phyloP scores from a whole-genome alignment of 1,284 basidiomycete species.

The Trichosporon sp. region DNA sequence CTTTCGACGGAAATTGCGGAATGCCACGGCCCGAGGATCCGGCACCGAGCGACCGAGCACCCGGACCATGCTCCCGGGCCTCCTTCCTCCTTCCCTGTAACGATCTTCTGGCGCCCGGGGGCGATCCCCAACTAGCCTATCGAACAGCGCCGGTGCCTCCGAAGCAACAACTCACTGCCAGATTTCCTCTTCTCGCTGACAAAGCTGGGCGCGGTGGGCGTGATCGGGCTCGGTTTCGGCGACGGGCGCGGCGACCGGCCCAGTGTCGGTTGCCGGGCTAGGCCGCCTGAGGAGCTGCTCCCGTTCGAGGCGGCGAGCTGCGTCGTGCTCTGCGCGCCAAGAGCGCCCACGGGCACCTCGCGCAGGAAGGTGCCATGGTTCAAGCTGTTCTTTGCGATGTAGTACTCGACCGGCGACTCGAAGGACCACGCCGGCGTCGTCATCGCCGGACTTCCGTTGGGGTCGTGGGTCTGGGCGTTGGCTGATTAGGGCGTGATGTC shows the following conservation, averaged over 20 bases:
- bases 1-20: no score
- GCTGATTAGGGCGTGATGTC: no score
- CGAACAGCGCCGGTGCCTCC: no score
- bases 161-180: neutral
- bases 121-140: no score
- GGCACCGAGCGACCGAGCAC: no score
- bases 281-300: neutral
- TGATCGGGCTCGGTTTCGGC: neutral
- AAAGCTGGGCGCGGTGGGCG: conserved; percentile 13
- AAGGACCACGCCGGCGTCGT: conserved; percentile 25
- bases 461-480: neutral
- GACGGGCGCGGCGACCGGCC: neutral
- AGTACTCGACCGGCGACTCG: conserved; percentile 29
- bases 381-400: conserved; percentile 21
- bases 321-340: conserved; percentile 6
- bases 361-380: neutral
- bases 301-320: neutral
- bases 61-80: no score
- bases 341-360: conserved; percentile 18
- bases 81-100: no score
- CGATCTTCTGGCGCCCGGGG: no score
- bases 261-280: neutral
- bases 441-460: neutral
- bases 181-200: neutral
- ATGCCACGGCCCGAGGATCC: neutral